Evolutionary conservation across 1,284 basidiomycete species (phyloP).

Genomic region (Ustilago tritici): DNA sequence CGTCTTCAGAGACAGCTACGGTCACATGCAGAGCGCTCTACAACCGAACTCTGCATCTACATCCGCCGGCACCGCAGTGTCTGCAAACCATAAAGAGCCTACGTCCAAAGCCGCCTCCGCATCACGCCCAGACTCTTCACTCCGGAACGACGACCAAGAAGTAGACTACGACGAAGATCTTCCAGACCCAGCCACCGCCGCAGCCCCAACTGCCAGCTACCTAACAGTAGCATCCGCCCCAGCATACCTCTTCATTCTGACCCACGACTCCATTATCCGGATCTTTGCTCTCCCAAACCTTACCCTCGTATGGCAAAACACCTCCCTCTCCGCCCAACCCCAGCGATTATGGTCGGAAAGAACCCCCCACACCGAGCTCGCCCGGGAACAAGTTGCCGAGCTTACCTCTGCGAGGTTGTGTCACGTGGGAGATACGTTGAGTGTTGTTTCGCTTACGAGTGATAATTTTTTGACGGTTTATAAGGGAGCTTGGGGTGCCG

Average conservation of each 20-base stretch:
- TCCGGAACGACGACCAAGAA: slow-evolving; percentile 48
- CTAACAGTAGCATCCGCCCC: neutral
- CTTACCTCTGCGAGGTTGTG: slow-evolving; percentile 24
- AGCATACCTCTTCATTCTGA: slow-evolving; percentile 33
- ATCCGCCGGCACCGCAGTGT: neutral
- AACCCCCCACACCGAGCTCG: slow-evolving; percentile 17
- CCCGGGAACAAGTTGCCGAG: slow-evolving; percentile 24
- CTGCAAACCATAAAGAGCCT: neutral
- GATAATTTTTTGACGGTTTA: slow-evolving; percentile 54
- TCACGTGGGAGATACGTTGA: slow-evolving; percentile 53
- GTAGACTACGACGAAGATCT: slow-evolving; percentile 62
- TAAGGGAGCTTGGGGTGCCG: slow-evolving; percentile 22
- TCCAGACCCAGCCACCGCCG: slow-evolving; percentile 7
- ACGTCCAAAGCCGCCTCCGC: neutral
- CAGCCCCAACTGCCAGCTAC: neutral
- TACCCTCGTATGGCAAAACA: slow-evolving; percentile 35
- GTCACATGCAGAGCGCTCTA: slow-evolving; percentile 14
- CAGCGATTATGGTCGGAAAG: slow-evolving; percentile 36
- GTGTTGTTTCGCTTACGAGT: slow-evolving; percentile 49
- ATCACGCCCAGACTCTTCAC: neutral
- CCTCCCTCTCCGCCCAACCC: slow-evolving; percentile 29
- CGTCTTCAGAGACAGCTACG: slow-evolving; percentile 30
- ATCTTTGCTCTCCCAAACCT: slow-evolving; percentile 51
- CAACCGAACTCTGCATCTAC: neutral
- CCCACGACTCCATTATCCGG: slow-evolving; percentile 9